These are phyloP conservation scores for Lactarius sp. DNA, from an alignment of 768 basidiomycete species.

Conservation along the genomic window DNA sequence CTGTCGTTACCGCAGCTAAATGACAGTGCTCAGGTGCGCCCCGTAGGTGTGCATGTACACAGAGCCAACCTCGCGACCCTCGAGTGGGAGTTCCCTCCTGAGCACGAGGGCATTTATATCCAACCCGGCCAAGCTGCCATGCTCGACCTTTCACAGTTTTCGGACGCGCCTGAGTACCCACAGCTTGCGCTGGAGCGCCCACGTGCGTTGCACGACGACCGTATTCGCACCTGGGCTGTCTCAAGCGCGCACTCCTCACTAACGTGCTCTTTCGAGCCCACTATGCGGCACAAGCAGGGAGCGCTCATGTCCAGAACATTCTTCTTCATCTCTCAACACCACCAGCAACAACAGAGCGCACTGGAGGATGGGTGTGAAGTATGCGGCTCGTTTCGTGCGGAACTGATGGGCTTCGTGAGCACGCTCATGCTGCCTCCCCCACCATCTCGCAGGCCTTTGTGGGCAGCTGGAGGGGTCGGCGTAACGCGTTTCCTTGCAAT, in stretches of 20 bases:
- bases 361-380: constrained; percentile 20
- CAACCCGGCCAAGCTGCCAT: constrained; percentile 48
- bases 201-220: constrained; percentile 51
- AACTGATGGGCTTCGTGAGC: constrained; percentile 51
- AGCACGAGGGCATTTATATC: constrained; percentile 29
- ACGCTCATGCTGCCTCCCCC: constrained; percentile 40
- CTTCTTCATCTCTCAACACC: constrained; percentile 44
- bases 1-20: constrained; percentile 29
- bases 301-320: constrained; percentile 53
- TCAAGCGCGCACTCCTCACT: constrained; percentile 35
- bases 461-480: constrained; percentile 64
- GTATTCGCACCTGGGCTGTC: constrained; percentile 62
- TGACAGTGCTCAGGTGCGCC: constrained; percentile 25
- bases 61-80: constrained; percentile 50
- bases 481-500: constrained; percentile 60
- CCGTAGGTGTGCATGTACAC: constrained; percentile 39
- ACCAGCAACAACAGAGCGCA: constrained; percentile 32
- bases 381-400: constrained; percentile 38
- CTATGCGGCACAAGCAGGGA: constrained; percentile 50
- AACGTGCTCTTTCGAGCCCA: constrained; percentile 40
- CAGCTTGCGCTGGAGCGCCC: constrained; percentile 49
- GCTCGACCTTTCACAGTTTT: constrained; percentile 48
- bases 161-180: constrained; percentile 43
- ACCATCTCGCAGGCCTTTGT: constrained; percentile 36
- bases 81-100: constrained; percentile 39